Conservation (phyloP, 805 yeast species). For the Kuraishia ogatae region DNA sequence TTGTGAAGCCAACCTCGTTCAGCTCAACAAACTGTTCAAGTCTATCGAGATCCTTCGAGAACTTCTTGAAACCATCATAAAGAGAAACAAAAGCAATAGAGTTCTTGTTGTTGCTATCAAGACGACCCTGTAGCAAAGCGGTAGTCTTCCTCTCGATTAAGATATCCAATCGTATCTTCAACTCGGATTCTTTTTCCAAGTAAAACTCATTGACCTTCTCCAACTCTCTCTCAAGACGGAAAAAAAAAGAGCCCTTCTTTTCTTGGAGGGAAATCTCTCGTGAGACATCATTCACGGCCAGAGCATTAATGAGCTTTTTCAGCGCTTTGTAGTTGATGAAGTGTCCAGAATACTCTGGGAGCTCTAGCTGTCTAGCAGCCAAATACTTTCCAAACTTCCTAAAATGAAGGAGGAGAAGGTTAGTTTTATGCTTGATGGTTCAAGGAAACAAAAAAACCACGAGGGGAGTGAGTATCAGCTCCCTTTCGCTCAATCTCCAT, state of each 20-base stretch:
- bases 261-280: slow-evolving; percentile 60
- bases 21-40: slow-evolving; percentile 90
- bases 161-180: slow-evolving; percentile 70
- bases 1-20: slow-evolving; percentile 92
- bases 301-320: slow-evolving; percentile 82
- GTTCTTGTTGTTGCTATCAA: slow-evolving; percentile 40
- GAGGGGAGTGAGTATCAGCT: not conserved
- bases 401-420: not conserved
- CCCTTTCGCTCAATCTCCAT: not conserved
- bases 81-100: slow-evolving; percentile 75
- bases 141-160: slow-evolving; percentile 63
- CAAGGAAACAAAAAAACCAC: not conserved
- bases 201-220: slow-evolving; percentile 94
- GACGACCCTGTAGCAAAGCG: slow-evolving; percentile 17
- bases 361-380: slow-evolving; percentile 87
- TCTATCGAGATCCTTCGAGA: slow-evolving; percentile 79
- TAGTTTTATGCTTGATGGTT: not conserved
- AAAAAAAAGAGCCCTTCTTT: slow-evolving; percentile 83
- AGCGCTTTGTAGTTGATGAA: slow-evolving; percentile 92
- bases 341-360: slow-evolving; percentile 91
- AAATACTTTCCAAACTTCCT: slow-evolving; percentile 93
- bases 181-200: slow-evolving; percentile 82
- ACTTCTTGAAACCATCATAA: slow-evolving; percentile 83
- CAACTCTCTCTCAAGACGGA: slow-evolving; percentile 85
- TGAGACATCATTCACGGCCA: slow-evolving; percentile 32